phyloP scores from a whole-genome alignment of 31 red algal genomes.

The Asparagopsis taxiformis region DNA sequence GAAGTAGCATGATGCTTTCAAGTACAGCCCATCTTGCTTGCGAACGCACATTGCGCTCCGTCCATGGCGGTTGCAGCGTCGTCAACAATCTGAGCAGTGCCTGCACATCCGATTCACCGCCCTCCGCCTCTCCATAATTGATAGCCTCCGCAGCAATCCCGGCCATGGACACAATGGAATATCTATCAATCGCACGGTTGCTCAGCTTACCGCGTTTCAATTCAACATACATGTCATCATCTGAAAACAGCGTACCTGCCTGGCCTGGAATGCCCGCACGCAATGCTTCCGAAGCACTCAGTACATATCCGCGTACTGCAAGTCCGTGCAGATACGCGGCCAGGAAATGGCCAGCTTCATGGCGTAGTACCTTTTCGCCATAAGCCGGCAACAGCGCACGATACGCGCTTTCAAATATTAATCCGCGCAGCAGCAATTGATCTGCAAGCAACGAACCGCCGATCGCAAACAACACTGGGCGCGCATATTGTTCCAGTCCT shows the following conservation, averaged over 20 bases:
- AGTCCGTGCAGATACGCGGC: constrained; percentile 59
- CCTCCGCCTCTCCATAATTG: constrained; percentile 73
- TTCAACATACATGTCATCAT: constrained; percentile 42
- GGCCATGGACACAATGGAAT: constrained; percentile 59
- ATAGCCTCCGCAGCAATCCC: constrained; percentile 88
- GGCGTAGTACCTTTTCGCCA: constrained; percentile 57
- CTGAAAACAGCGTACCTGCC: constrained; percentile 67
- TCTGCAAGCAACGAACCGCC: constrained; percentile 13
- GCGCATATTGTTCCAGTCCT: constrained; percentile 9
- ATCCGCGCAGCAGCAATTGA: constrained; percentile 30
- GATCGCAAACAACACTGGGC: constrained; percentile 17
- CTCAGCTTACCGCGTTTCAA: constrained; percentile 24
- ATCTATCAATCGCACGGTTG: constrained; percentile 17
- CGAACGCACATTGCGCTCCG: constrained; percentile 5
- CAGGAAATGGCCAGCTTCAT: constrained; percentile 83
- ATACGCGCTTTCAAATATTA: constrained; percentile 54
- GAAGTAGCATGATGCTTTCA: constrained; percentile 40
- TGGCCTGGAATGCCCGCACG: constrained; percentile 65
- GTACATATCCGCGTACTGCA: constrained; percentile 52
- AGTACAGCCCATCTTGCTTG: constrained; percentile 57
- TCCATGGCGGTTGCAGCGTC: constrained; percentile 62
- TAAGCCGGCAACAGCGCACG: constrained; percentile 45
- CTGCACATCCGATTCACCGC: constrained; percentile 58
- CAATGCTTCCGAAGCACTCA: constrained; percentile 26
- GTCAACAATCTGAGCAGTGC: constrained; percentile 38